These are phyloP conservation scores for Epichloe baconii DNA, from an alignment of 2,329 filamentous ascomycete species.

Conservation along the genomic window DNA sequence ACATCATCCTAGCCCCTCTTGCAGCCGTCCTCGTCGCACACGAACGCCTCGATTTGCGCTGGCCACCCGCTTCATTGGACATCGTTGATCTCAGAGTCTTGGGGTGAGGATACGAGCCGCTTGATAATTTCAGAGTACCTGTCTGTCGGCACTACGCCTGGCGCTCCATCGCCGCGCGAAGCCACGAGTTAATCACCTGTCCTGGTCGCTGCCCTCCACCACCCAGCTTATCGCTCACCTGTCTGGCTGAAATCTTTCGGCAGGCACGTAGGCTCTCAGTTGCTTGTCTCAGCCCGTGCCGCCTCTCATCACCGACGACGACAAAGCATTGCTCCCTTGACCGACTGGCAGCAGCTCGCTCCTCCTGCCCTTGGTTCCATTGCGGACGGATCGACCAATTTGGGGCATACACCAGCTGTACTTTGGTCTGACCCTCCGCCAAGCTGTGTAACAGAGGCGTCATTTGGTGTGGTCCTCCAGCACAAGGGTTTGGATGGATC, in stretches of 20 bases:
- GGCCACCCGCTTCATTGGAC: slow-evolving; percentile 14
- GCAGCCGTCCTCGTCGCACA: slow-evolving; percentile 13
- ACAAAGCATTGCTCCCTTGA: not conserved
- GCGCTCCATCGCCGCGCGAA: slow-evolving; percentile 12
- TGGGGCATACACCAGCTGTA: slow-evolving; percentile 19
- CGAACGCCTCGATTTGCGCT: slow-evolving; percentile 9
- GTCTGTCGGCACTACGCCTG: slow-evolving; percentile 13
- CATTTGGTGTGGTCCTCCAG: slow-evolving; percentile 19
- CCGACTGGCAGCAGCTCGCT: not conserved
- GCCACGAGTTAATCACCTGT: slow-evolving; percentile 12
- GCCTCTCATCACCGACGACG: not conserved
- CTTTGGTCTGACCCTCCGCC: slow-evolving; percentile 13
- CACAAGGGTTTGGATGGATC: slow-evolving; percentile 17
- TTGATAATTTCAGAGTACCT: not conserved
- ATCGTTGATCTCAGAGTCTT: slow-evolving; percentile 6
- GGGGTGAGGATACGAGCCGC: slow-evolving; percentile 19
- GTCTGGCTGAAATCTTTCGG: not conserved
- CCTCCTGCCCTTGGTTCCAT: not conserved
- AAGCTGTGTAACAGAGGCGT: slow-evolving; percentile 20
- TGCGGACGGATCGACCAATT: not conserved
- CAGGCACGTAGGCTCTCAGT: not conserved
- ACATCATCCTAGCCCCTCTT: slow-evolving; percentile 5
- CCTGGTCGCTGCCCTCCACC: slow-evolving; percentile 1
- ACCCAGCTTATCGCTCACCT: not conserved
- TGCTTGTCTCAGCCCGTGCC: slow-evolving; percentile 2